Conservation (phyloP, 2,329 filamentous ascomycete genomes). For the Madurella fahalii region DNA sequence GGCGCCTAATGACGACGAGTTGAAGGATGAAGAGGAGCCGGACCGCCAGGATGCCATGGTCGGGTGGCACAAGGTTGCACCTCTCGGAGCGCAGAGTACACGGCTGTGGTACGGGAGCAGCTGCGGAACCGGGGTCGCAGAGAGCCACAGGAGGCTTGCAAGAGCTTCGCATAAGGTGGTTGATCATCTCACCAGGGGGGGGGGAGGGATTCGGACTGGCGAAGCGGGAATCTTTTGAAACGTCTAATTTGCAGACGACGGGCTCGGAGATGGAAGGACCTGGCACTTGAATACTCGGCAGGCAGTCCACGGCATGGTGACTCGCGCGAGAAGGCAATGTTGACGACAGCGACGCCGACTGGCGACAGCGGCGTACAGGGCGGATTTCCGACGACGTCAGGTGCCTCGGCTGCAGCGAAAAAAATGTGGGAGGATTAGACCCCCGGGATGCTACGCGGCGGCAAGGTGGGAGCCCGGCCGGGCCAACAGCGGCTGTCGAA, state of each 20-base stretch:
- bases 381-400: slow-evolving; percentile 5
- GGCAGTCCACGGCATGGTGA: slow-evolving; percentile 2
- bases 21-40: slow-evolving; percentile 46
- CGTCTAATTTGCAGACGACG: not conserved
- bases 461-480: too few species aligned
- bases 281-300: not conserved
- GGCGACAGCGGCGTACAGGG: slow-evolving; percentile 14
- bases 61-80: slow-evolving; percentile 1
- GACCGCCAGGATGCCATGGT: slow-evolving; percentile 29
- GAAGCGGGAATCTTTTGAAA: not conserved
- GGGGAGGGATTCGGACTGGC: not conserved
- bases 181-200: slow-evolving; percentile 11
- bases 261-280: not conserved
- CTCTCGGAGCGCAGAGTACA: slow-evolving; percentile 1
- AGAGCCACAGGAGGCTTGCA: slow-evolving; percentile 12
- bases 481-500: not conserved
- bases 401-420: slow-evolving; percentile 2
- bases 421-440: not conserved
- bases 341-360: not conserved
- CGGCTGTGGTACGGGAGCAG: slow-evolving; percentile 5
- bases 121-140: slow-evolving; percentile 3
- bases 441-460: too few species aligned
- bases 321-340: not conserved
- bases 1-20: slow-evolving; percentile 42
- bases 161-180: not conserved